These are phyloP conservation scores for Cadophora sp. DNA, from an alignment of 2,329 filamentous ascomycete genomes.

Conservation along the genomic window DNA sequence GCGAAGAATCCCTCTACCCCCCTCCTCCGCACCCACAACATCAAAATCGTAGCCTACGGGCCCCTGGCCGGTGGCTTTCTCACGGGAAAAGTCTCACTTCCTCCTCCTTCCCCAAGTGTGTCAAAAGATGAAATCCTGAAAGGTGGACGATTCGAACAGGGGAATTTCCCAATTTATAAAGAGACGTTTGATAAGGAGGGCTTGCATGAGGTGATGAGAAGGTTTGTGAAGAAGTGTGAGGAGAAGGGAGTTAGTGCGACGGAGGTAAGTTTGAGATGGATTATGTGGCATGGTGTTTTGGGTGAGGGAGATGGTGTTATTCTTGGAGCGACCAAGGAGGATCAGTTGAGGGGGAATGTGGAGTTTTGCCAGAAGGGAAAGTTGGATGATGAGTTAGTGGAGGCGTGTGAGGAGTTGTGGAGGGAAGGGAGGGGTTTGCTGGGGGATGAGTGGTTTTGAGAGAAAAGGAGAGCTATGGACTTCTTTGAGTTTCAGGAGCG, in stretches of 20 bases:
- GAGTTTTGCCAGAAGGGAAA: slow-evolving; percentile 36
- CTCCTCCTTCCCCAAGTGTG: not conserved
- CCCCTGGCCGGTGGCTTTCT: slow-evolving; percentile 40
- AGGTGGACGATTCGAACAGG: slow-evolving; percentile 9
- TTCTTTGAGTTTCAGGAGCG: not conserved
- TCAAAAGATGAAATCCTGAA: slow-evolving; percentile 15
- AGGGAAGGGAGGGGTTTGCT: slow-evolving; percentile 18
- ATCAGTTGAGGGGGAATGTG: slow-evolving; percentile 33
- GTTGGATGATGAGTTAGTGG: slow-evolving; percentile 41
- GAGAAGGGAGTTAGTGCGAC: slow-evolving; percentile 47
- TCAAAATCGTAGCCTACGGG: slow-evolving; percentile 81
- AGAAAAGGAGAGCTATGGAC: not conserved
- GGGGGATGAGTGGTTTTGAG: not conserved
- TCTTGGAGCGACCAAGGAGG: slow-evolving; percentile 33
- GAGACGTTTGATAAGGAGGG: slow-evolving; percentile 34
- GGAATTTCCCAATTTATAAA: slow-evolving; percentile 12
- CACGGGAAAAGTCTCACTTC: slow-evolving; percentile 40
- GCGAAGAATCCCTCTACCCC: slow-evolving; percentile 75
- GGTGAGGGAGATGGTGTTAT: slow-evolving; percentile 40
- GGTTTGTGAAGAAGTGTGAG: slow-evolving; percentile 47
- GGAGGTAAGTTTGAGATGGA: slow-evolving; percentile 52
- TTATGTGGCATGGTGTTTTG: slow-evolving; percentile 44
- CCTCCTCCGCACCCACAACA: slow-evolving; percentile 73
- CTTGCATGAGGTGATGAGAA: slow-evolving; percentile 47
- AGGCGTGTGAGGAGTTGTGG: slow-evolving; percentile 31